Evolutionary conservation across 1,139 yeast genomes (phyloP).

Genomic region (Lipomyces yarrowii): DNA sequence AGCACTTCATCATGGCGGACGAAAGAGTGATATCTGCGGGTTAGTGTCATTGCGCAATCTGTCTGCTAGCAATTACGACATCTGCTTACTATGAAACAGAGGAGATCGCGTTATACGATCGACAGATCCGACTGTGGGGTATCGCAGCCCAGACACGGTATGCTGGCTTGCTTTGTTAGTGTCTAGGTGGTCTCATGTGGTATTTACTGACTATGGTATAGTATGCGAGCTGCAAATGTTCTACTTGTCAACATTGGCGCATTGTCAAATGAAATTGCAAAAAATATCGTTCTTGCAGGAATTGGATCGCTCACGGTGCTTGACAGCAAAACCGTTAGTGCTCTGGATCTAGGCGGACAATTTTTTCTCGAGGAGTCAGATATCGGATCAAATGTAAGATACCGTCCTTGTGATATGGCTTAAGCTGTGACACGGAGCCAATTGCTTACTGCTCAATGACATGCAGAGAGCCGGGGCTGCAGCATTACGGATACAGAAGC

Average conservation of each 20-base stretch:
- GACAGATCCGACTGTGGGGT: constrained; percentile 97
- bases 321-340: constrained; percentile 59
- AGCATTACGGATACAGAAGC: constrained; percentile 58
- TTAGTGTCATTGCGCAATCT: neutral
- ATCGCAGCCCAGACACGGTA: constrained; percentile 76
- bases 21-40: constrained; percentile 28
- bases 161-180: constrained; percentile 11
- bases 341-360: constrained; percentile 72
- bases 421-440: neutral
- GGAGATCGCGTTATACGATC: constrained; percentile 88
- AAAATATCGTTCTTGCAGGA: constrained; percentile 88
- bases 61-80: neutral
- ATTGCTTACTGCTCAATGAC: neutral
- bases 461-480: constrained; percentile 57
- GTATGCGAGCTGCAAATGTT: constrained; percentile 73
- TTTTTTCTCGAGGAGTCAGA: constrained; percentile 67
- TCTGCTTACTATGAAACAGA: constrained; percentile 45
- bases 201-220: constrained; percentile 24
- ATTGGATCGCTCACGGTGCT: constrained; percentile 73
- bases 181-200: neutral
- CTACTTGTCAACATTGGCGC: constrained; percentile 70
- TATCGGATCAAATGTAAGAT: constrained; percentile 39
- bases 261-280: constrained; percentile 76
- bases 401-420: neutral
- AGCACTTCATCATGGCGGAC: constrained; percentile 16